phyloP scores from a whole-genome alignment of 768 basidiomycete genomes.

The Tylopilus subfusipes region DNA sequence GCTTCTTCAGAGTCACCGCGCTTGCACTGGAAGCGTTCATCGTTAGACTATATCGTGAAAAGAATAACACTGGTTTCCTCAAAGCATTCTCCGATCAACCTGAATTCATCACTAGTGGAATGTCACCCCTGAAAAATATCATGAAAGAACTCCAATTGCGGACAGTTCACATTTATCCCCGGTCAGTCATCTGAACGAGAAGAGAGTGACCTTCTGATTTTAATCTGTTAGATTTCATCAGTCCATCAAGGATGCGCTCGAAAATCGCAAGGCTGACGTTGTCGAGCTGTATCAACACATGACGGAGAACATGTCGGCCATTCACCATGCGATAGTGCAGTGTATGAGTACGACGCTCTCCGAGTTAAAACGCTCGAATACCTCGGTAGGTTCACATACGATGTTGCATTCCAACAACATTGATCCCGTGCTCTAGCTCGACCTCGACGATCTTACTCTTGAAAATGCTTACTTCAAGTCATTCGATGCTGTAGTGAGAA shows the following conservation, averaged over 20 bases:
- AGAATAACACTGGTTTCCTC: constrained; percentile 86
- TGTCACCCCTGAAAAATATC: constrained; percentile 88
- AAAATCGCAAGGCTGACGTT: constrained; percentile 83
- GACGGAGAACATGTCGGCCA: constrained; percentile 84
- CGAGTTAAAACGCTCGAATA: constrained; percentile 86
- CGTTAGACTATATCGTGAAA: constrained; percentile 83
- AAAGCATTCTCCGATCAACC: constrained; percentile 98
- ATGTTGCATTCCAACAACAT: not conserved
- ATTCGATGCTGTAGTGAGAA: constrained; percentile 84
- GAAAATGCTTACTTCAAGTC: constrained; percentile 93
- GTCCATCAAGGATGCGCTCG: constrained; percentile 76
- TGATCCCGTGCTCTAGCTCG: constrained; percentile 54
- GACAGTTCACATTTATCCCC: constrained; percentile 87
- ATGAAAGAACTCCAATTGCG: constrained; percentile 91
- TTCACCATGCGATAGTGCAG: constrained; percentile 87
- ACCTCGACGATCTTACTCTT: constrained; percentile 88
- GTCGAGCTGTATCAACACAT: constrained; percentile 86
- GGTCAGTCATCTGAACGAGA: constrained; percentile 44
- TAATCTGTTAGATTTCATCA: constrained; percentile 72
- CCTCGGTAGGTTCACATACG: constrained; percentile 42
- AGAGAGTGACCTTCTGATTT: not conserved
- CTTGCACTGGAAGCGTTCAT: constrained; percentile 90
- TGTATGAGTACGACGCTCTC: constrained; percentile 90
- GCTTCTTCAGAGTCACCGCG: constrained; percentile 65
- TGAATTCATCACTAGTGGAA: constrained; percentile 87